These are phyloP conservation scores for Suillus subluteus DNA, from an alignment of 768 basidiomycete genomes.

Conservation along the genomic window DNA sequence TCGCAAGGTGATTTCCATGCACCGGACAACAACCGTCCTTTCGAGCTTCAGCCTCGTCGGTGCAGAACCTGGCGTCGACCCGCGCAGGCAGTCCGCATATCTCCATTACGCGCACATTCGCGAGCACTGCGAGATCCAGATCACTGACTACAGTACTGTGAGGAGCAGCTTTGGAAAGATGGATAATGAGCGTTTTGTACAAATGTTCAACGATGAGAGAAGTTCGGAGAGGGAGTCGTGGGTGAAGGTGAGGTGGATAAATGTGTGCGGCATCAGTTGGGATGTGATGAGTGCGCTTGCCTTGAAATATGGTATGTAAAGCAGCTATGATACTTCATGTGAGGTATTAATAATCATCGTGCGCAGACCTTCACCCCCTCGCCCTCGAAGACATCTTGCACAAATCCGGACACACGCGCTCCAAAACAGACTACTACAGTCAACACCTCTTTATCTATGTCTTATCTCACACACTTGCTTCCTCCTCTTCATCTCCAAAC, in stretches of 20 bases:
- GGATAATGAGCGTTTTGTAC: slow-evolving; percentile 64
- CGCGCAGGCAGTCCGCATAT: slow-evolving; percentile 60
- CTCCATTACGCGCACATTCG: slow-evolving; percentile 59
- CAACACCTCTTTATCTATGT: slow-evolving; percentile 74
- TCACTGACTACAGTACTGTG: slow-evolving; percentile 66
- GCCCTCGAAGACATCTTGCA: slow-evolving; percentile 73
- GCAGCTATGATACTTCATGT: slow-evolving; percentile 10
- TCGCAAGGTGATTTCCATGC: slow-evolving; percentile 66
- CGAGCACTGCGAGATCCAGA: slow-evolving; percentile 65
- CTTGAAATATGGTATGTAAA: slow-evolving; percentile 62
- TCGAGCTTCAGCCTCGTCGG: slow-evolving; percentile 45
- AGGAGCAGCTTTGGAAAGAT: slow-evolving; percentile 56
- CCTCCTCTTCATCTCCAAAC: slow-evolving; percentile 10
- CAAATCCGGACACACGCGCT: slow-evolving; percentile 54
- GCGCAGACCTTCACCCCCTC: slow-evolving; percentile 66
- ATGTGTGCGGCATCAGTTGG: slow-evolving; percentile 69
- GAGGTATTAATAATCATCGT: slow-evolving; percentile 12
- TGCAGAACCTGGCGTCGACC: slow-evolving; percentile 75
- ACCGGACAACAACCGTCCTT: slow-evolving; percentile 49
- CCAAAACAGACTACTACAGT: slow-evolving; percentile 72
- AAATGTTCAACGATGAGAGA: slow-evolving; percentile 48
- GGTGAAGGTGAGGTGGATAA: slow-evolving; percentile 78
- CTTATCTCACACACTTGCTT: slow-evolving; percentile 60
- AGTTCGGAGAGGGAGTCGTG: slow-evolving; percentile 56
- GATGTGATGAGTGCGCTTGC: slow-evolving; percentile 73